Evolutionary conservation across 1,139 yeast genomes (phyloP).

Genomic region (Blastobotrys niveus): DNA sequence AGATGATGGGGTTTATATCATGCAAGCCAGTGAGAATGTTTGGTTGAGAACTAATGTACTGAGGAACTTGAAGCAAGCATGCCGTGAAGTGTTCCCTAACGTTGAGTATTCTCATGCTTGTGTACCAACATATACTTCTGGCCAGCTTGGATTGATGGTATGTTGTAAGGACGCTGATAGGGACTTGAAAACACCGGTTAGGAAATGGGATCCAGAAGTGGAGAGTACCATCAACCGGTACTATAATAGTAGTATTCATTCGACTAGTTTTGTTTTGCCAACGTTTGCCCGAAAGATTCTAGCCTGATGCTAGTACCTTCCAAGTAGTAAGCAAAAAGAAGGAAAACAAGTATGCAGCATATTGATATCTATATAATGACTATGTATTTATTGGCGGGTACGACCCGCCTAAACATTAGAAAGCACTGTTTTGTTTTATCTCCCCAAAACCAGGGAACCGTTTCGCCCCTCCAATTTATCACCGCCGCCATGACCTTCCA

Average conservation of each 20-base stretch:
- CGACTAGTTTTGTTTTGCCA: constrained; percentile 82
- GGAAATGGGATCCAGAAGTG: constrained; percentile 57
- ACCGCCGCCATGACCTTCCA: no score
- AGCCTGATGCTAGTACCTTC: background rate
- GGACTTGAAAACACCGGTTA: constrained; percentile 59
- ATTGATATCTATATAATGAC: no score
- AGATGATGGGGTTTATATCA: constrained; percentile 76
- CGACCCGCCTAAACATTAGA: background rate
- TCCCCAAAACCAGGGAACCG: no score
- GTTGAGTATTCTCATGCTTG: constrained; percentile 84
- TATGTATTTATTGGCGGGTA: background rate
- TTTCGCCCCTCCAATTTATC: no score
- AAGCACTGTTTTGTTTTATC: background rate
- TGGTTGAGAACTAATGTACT: constrained; percentile 83
- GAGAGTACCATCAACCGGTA: constrained; percentile 66
- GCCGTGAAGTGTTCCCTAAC: constrained; percentile 75
- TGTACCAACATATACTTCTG: constrained; percentile 91
- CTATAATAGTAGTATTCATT: constrained; percentile 74
- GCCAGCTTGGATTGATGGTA: constrained; percentile 92
- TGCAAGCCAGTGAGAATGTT: constrained; percentile 81
- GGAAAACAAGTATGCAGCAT: background rate
- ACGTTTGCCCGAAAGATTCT: constrained; percentile 53
- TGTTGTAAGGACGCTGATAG: constrained; percentile 68
- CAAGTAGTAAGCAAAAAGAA: background rate
- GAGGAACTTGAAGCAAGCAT: constrained; percentile 65